Evolutionary conservation across 73 alveolate species (phyloP).

Genomic region (Blepharisma stoltei): DNA sequence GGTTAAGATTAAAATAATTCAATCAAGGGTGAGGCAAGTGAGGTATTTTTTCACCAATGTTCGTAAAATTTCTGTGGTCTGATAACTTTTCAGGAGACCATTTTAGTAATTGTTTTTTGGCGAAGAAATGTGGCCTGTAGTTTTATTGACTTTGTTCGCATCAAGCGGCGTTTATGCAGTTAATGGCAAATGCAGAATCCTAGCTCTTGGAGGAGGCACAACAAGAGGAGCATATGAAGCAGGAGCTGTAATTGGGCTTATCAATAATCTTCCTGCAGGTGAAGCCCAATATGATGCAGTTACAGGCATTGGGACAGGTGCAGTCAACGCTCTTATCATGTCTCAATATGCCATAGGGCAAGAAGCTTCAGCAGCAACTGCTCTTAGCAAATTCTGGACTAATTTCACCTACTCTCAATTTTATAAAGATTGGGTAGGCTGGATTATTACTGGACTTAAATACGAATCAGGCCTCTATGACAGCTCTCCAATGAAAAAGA

Average conservation of each 20-base stretch:
- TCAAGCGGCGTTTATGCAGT: no score
- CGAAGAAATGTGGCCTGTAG: no score
- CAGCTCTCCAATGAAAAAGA: slow-evolving; percentile 37
- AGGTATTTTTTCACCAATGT: no score
- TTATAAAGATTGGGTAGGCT: slow-evolving; percentile 42
- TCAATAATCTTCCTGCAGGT: slow-evolving; percentile 26
- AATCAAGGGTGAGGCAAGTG: no score
- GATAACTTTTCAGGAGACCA: no score
- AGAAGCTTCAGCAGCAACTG: slow-evolving; percentile 10
- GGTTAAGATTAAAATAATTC: no score
- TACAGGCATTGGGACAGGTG: slow-evolving; percentile 43
- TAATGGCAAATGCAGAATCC: slow-evolving; percentile 29
- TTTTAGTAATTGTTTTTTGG: no score
- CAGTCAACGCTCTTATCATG: slow-evolving; percentile 42
- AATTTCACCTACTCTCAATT: slow-evolving; percentile 21
- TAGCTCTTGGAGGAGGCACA: slow-evolving; percentile 33
- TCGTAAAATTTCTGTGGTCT: no score
- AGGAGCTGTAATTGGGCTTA: slow-evolving; percentile 37
- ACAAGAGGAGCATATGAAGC: slow-evolving; percentile 39
- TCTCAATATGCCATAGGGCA: slow-evolving; percentile 13
- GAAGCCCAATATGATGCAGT: slow-evolving; percentile 36
- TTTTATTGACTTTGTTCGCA: no score
- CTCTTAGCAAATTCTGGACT: slow-evolving; percentile 38
- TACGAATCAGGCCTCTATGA: slow-evolving; percentile 48
- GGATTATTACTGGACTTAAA: slow-evolving; percentile 44